Conservation (phyloP, 1,139 yeast genomes). For the Kodamaea anthophila region DNA sequence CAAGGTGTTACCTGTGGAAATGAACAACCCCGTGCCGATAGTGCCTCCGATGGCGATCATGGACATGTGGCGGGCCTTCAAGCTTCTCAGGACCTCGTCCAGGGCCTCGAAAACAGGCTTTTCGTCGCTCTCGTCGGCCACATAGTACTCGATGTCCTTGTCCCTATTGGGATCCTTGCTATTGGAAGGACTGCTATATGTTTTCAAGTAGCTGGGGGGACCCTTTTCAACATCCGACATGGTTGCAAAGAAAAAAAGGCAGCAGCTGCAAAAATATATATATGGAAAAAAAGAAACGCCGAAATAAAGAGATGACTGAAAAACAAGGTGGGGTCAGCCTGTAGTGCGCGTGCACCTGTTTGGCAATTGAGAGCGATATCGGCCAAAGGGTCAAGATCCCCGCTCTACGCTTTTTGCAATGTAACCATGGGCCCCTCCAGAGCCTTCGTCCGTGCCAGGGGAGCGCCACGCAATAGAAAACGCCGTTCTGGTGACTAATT, state of each 20-base stretch:
- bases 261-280: not conserved
- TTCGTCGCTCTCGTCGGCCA: slow-evolving; percentile 9
- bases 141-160: slow-evolving; percentile 11
- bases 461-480: too few species aligned
- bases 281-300: not conserved
- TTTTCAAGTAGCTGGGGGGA: slow-evolving; percentile 1
- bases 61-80: slow-evolving; percentile 38
- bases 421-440: too few species aligned
- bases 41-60: slow-evolving; percentile 41
- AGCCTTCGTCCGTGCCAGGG: too few species aligned
- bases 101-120: slow-evolving; percentile 7
- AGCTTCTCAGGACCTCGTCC: slow-evolving; percentile 29
- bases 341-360: too few species aligned
- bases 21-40: slow-evolving; percentile 62
- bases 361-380: too few species aligned
- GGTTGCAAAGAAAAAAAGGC: not conserved
- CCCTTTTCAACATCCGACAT: slow-evolving; percentile 2
- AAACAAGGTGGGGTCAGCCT: too few species aligned
- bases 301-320: not conserved
- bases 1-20: slow-evolving; percentile 52
- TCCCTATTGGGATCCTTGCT: slow-evolving; percentile 9
- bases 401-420: too few species aligned
- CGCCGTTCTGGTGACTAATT: too few species aligned
- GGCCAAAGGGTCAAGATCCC: too few species aligned
- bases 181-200: slow-evolving; percentile 1